Evolutionary conservation across 1,284 basidiomycete species (phyloP).

Genomic region (Anthracocystis panici-leucophaei): DNA sequence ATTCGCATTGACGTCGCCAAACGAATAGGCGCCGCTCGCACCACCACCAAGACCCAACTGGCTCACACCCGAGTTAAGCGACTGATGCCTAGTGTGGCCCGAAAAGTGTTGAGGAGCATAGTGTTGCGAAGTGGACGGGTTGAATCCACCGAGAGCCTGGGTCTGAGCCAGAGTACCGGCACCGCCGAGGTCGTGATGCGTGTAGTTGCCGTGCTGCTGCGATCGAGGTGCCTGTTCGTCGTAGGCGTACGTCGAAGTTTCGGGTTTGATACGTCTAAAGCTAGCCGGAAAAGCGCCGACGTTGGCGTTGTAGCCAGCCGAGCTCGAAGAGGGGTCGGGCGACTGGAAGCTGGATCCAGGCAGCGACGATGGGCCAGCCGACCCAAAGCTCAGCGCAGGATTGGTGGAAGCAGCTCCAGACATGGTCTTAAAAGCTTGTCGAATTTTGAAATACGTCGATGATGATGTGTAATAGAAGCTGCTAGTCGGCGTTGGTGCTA

Average conservation of each 20-base stretch:
- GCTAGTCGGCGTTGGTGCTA: too few relatives aligned
- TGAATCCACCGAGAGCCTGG: conserved; percentile 41
- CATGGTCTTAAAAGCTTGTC: conserved; percentile 15
- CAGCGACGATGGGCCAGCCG: conserved; percentile 28
- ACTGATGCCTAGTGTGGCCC: conserved; percentile 40
- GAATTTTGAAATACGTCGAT: not conserved
- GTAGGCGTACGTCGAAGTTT: conserved; percentile 33
- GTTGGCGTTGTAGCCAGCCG: conserved; percentile 24
- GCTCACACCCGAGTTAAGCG: conserved; percentile 41
- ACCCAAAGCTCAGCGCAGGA: conserved; percentile 42
- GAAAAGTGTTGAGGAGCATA: conserved; percentile 33
- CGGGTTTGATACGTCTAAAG: conserved; percentile 40
- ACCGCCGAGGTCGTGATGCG: conserved; percentile 43
- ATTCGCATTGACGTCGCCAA: conserved; percentile 31
- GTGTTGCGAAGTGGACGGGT: conserved; percentile 34
- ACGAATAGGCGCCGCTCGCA: conserved; percentile 29
- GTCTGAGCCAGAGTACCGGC: conserved; percentile 35
- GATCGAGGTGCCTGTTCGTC: conserved; percentile 52
- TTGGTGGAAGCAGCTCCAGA: conserved; percentile 48
- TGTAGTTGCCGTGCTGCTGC: conserved; percentile 49
- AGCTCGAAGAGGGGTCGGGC: conserved; percentile 38
- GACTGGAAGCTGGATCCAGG: conserved; percentile 37
- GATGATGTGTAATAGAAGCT: too few relatives aligned
- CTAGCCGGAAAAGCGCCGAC: conserved; percentile 29
- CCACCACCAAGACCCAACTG: conserved; percentile 37